A percentile compares a stretch with the other conserved stretches of the same genome.
Evolutionary conservation across 176 grass and related monocot species (phyloP).

Genomic region (Pontederia crassipes): DNA sequence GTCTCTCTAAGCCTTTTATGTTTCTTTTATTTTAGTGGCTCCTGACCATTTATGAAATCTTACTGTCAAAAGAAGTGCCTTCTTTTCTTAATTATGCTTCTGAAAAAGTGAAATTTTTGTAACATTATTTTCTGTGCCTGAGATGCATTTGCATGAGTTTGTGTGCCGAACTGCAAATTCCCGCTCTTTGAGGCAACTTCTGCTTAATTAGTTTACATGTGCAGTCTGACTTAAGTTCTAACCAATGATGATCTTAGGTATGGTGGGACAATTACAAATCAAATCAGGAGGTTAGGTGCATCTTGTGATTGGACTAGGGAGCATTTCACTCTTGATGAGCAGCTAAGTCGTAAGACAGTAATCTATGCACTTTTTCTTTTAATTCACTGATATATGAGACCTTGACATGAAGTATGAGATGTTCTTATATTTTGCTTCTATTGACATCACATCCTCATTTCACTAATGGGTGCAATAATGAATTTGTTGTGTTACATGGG

Average conservation of each 20-base stretch:
- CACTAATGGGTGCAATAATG: background rate
- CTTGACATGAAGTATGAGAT: no score
- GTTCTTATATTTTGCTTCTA: background rate
- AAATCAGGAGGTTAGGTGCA: constrained; percentile 93
- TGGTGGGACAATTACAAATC: constrained; percentile 88
- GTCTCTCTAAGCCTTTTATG: no score
- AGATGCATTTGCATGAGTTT: no score
- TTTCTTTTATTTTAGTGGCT: no score
- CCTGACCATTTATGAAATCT: no score
- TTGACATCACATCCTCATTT: background rate
- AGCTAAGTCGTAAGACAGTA: constrained; percentile 75
- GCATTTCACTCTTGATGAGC: constrained; percentile 89
- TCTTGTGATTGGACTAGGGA: constrained; percentile 94
- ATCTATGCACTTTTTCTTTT: constrained; percentile 10
- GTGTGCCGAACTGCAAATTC: no score
- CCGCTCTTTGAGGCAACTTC: no score
- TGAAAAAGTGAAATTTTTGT: no score
- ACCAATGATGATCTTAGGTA: constrained; percentile 49
- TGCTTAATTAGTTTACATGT: background rate
- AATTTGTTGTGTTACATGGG: no score
- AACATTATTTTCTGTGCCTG: no score
- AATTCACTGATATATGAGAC: background rate
- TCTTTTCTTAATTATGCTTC: no score
- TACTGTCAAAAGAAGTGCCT: no score
- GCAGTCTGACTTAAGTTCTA: background rate